A percentile compares a stretch with the other conserved stretches of the same genome.
phyloP scores from a whole-genome alignment of 2,329 filamentous ascomycete genomes.

The Scopulariopsis brevicaulis region DNA sequence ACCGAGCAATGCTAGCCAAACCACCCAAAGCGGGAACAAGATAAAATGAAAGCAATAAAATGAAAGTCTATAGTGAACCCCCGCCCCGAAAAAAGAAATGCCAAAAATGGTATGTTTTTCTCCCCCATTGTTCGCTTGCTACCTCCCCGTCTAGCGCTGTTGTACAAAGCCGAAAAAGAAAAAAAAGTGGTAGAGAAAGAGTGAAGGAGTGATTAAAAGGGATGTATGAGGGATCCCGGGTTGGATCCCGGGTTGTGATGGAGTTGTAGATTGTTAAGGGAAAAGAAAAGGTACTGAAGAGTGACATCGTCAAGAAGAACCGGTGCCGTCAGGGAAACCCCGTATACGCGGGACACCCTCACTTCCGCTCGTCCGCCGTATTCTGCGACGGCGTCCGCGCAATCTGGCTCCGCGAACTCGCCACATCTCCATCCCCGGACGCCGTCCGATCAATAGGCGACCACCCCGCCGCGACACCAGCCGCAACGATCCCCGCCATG shows the following conservation, averaged over 20 bases:
- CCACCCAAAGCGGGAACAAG: not conserved
- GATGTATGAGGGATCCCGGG: not conserved
- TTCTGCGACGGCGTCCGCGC: not conserved
- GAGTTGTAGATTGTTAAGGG: not conserved
- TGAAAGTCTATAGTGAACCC: not conserved
- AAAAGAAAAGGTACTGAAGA: not conserved
- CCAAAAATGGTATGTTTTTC: too few relatives aligned
- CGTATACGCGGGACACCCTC: not conserved
- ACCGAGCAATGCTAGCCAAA: not conserved
- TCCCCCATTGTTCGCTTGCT: not conserved
- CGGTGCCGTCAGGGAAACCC: not conserved
- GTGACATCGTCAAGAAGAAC: not conserved
- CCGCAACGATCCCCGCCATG: conserved; percentile 75
- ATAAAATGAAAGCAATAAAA: not conserved
- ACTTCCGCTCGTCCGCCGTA: not conserved
- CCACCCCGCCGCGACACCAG: conserved; percentile 66
- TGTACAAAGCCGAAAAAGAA: not conserved
- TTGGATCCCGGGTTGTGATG: not conserved
- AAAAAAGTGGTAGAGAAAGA: not conserved
- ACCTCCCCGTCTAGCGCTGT: not conserved
- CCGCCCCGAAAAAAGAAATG: not conserved
- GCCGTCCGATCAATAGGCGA: conserved; percentile 49
- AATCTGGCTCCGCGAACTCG: not conserved
- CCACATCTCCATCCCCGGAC: conserved; percentile 1
- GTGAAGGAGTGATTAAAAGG: not conserved